Evolutionary conservation across 257 asterid genomes (phyloP), one percentile per base, ranked within the genome.

Genomic region (Fraxinus quadrangulata): DNA sequence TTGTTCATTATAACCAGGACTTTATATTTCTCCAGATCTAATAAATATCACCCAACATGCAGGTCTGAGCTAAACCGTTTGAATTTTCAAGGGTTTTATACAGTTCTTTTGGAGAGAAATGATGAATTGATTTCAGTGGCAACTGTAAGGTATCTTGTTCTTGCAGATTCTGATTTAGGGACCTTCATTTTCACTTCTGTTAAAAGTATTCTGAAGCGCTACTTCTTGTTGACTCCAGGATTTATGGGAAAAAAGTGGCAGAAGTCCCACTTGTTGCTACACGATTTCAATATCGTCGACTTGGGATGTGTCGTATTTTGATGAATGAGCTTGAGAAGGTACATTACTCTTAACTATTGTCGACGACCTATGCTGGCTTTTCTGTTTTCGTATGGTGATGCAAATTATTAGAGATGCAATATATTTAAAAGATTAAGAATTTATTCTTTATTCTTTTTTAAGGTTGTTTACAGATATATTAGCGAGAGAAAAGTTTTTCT

Each of bases 241-340:
- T 96, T 73, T 83, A 87, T 79, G 98, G 97, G 71, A 84, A 85
- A 76, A 85, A 84, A 83, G 97, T 92, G 75, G 99, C 99, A 39
- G 99, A 96, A 83, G 83, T 96, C 67, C 97, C 99, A 37, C 89
- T 96, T 34, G 84, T 96, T 71, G 97, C 96, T 19, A 96, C 99
- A 72, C 87, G 97, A 66, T 92, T 90, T 80, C 87, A 89, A 75
- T 90, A 88, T 77, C 99, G 97, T 70, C 88, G 90, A 81, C 97
- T 76, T 78, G 99, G 99, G 81, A 94, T 96, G 97, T 96, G 99
- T 78, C 89, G 96, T 31, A 71, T 92, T 83, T 74, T 93, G 89
- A 92, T 93, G 94, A 83, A 92, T 70, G 96, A 86, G 83, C 97
- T 96, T 72, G 98, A 96, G 85, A 90, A 93, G 97, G 98, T 93